Evolutionary conservation across 306 rosid genomes (phyloP), one percentile per base, ranked within the genome.

Genomic region (Casuarina equisetifolia): DNA sequence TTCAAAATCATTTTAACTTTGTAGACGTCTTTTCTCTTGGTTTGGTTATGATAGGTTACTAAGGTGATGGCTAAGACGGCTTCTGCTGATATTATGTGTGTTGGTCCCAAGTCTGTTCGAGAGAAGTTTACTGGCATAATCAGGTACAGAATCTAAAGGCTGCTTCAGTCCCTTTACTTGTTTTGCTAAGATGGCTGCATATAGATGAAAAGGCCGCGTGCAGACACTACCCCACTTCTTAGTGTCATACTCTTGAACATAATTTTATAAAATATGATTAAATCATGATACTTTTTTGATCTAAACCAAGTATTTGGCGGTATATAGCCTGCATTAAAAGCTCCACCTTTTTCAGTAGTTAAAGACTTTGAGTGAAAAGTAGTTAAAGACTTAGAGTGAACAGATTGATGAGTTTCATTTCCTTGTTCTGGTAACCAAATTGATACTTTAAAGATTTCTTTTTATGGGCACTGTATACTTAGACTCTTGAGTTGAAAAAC

Each of bases 51-150:
- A 69, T 85, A 93, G 97, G 92, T 93, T 64, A 95, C 97, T 42
- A 91, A 82, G 82, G 98, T 95, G 61, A 88, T 87, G 93, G 77
- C 97, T 20, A 93, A 86, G 72, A 35, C 81, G 61, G 97, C 93
- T 67, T 83, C 91, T 17, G 90, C 88, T 83, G 93, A 95, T 85
- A 95, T 95, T 49, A 77, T 89, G 95, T 95, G 98, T 84, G 97
- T 92, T 80, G 97, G 96, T 52, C 72, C 90, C 2, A 92, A 88
- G 78, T 89, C 96, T 48, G 93, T 92, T 72, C 79, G 83, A 49
- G 97, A 92, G 80, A 92, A 92, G 25, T 94, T 94, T 76, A 85
- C 90, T 1, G 97, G 97, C 69, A 81, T 83, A 36, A 92, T 94
- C 52, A 90, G 98, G 98, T 92, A 79, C 72, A 1, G 17, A 61